A percentile compares a stretch with the other conserved stretches of the same genome.
phyloP scores from a whole-genome alignment of 2,329 filamentous ascomycete species.

The Fusarium goolgardi region DNA sequence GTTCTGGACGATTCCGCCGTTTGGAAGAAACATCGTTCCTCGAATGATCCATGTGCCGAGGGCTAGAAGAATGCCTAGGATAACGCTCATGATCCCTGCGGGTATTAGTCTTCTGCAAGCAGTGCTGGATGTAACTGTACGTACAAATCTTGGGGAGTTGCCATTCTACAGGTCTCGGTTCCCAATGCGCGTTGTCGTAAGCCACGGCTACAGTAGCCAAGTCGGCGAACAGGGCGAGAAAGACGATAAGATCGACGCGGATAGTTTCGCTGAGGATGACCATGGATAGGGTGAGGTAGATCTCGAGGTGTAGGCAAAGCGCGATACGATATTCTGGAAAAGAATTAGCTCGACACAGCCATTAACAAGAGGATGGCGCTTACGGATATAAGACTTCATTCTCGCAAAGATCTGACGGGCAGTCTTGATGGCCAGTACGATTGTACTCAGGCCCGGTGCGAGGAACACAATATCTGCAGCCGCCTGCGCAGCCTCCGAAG shows the following conservation, averaged over 20 bases:
- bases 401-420: constrained; percentile 23
- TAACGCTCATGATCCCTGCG: constrained; percentile 21
- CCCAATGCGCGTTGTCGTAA: constrained; percentile 36
- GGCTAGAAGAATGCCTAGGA: constrained; percentile 8
- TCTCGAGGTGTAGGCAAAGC: constrained; percentile 18
- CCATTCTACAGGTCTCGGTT: constrained; percentile 24
- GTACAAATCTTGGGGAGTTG: constrained; percentile 28
- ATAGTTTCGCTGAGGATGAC: constrained; percentile 36
- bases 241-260: constrained; percentile 15
- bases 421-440: constrained; percentile 7
- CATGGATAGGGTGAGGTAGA: constrained; percentile 24
- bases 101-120: not conserved
- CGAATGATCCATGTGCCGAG: constrained; percentile 9
- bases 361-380: fast-evolving
- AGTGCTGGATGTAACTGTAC: not conserved
- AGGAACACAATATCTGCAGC: constrained; percentile 32
- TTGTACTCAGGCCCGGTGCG: constrained; percentile 1
- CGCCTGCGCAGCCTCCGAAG: constrained; percentile 26
- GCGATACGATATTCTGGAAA: constrained; percentile 21
- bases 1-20: constrained; percentile 16
- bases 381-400: constrained; percentile 35
- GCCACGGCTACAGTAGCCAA: constrained; percentile 26
- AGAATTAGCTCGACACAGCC: not conserved
- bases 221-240: constrained; percentile 13
- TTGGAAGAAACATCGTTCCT: not conserved